Percentiles rank a stretch among this genome's conserved stretches.
Evolutionary conservation across 805 yeast genomes (phyloP).

Genomic region (Saccharomycopsis fodiens): DNA sequence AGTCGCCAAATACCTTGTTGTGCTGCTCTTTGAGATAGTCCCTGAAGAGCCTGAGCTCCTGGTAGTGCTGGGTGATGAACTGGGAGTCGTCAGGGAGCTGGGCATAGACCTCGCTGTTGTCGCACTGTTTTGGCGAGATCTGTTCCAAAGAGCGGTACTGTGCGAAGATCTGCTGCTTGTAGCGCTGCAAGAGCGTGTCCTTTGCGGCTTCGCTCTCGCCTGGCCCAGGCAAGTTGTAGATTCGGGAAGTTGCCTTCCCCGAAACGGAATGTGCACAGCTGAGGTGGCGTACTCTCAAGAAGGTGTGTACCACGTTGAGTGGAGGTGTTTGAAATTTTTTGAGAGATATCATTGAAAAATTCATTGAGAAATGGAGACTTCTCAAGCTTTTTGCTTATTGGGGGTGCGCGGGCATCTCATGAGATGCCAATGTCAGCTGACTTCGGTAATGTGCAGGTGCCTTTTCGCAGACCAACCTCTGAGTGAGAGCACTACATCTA

Average conservation of each 20-base stretch:
- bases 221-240: not conserved
- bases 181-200: slow-evolving; percentile 2
- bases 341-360: too few relatives aligned
- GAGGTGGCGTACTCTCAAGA: too few relatives aligned
- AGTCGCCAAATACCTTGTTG: slow-evolving; percentile 27
- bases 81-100: slow-evolving; percentile 49
- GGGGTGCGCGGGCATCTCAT: too few relatives aligned
- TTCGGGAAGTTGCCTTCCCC: not conserved
- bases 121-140: slow-evolving; percentile 8
- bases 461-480: too few relatives aligned
- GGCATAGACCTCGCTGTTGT: slow-evolving; percentile 25
- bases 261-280: too few relatives aligned
- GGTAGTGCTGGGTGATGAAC: slow-evolving; percentile 42
- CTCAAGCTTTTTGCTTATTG: too few relatives aligned
- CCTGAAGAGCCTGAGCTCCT: slow-evolving; percentile 31
- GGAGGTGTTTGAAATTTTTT: too few relatives aligned
- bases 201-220: not conserved
- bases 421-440: slow-evolving; percentile 1
- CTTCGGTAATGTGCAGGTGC: too few relatives aligned
- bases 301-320: too few relatives aligned
- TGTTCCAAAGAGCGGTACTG: slow-evolving; percentile 11
- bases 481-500: too few relatives aligned
- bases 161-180: slow-evolving; percentile 8
- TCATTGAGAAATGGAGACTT: too few relatives aligned
- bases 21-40: slow-evolving; percentile 23